Percentiles rank a stretch among this genome's conserved stretches.
phyloP scores from a whole-genome alignment of 495 filamentous ascomycete genomes.

The Platismatia glauca region DNA sequence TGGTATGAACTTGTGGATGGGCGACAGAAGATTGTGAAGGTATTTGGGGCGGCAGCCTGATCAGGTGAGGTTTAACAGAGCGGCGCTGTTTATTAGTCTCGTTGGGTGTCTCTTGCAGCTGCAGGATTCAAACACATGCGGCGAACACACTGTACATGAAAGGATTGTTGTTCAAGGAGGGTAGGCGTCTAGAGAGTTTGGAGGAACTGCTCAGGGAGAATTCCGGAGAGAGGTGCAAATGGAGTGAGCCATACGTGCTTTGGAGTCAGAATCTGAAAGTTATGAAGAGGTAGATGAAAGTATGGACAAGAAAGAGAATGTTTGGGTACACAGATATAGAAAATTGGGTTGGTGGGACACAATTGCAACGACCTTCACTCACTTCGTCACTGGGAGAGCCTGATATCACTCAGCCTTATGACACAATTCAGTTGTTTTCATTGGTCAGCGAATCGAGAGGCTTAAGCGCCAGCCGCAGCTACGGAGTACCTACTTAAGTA shows the following conservation, averaged over 20 bases:
- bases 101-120: neutral
- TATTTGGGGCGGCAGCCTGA: constrained; percentile 4
- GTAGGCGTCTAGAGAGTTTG: neutral
- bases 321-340: neutral
- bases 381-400: neutral
- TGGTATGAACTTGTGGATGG: neutral
- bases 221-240: neutral
- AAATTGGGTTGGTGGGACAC: neutral
- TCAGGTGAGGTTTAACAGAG: constrained; percentile 7
- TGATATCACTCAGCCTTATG: constrained; percentile 16
- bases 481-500: too few relatives aligned
- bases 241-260: neutral
- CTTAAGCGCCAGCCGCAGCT: constrained; percentile 4
- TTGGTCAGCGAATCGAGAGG: constrained; percentile 3
- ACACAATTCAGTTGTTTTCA: neutral
- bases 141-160: neutral
- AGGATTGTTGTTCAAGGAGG: neutral
- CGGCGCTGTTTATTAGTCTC: constrained; percentile 3
- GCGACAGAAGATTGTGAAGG: neutral
- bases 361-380: neutral
- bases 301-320: constrained; percentile 10
- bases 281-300: too few relatives aligned
- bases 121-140: neutral
- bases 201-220: neutral
- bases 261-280: too few relatives aligned